phyloP scores from a whole-genome alignment of 306 rosid genomes.

The Aeschynomene evenia region DNA sequence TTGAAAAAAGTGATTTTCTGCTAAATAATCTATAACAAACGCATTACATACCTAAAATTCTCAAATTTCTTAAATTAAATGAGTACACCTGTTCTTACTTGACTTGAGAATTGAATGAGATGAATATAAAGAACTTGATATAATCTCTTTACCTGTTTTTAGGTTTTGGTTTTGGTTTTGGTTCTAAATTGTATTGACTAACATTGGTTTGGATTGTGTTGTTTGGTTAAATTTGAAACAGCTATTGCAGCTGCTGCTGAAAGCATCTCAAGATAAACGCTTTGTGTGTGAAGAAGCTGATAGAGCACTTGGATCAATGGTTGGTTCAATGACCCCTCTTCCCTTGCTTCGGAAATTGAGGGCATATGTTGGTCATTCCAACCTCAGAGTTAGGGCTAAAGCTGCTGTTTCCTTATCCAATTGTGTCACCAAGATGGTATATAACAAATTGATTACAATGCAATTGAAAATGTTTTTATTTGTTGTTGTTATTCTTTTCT shows the following conservation, averaged over 20 bases:
- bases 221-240: slow-evolving; percentile 37
- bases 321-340: slow-evolving; percentile 66
- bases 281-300: slow-evolving; percentile 97
- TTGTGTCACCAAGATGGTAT: slow-evolving; percentile 84
- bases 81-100: no score
- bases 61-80: no score
- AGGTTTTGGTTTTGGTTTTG: background rate
- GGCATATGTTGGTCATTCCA: slow-evolving; percentile 57
- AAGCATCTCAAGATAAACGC: slow-evolving; percentile 85
- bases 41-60: no score
- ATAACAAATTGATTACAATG: slow-evolving; percentile 43
- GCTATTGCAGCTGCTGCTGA: slow-evolving; percentile 76
- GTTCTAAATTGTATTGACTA: background rate
- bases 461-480: no score
- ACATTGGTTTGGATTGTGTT: slow-evolving; percentile 1
- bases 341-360: slow-evolving; percentile 63
- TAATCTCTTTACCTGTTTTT: no score
- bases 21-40: no score
- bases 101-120: no score
- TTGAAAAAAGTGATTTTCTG: no score
- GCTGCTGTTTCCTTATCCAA: slow-evolving; percentile 67
- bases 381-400: slow-evolving; percentile 83
- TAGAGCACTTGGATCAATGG: slow-evolving; percentile 63
- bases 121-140: no score
- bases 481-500: background rate